Percentiles rank a stretch among this genome's conserved stretches.
Evolutionary conservation across 2,329 filamentous ascomycete genomes (phyloP).

Genomic region (Bimuria novae-zelandiae): DNA sequence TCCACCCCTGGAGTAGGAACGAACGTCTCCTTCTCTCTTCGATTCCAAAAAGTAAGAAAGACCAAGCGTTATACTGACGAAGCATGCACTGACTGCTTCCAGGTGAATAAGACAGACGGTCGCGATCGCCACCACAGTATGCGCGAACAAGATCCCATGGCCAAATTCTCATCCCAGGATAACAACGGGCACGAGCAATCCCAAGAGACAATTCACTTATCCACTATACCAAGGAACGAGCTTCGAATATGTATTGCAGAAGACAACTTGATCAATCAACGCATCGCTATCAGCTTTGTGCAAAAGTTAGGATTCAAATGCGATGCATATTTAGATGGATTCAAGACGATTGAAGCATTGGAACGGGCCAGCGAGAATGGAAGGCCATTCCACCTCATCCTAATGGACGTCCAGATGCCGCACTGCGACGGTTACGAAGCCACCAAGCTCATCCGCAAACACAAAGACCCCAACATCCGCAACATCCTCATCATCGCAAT

Average conservation of each 20-base stretch:
- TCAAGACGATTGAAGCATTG: slow-evolving; percentile 86
- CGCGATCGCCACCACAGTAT: slow-evolving; percentile 40
- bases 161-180: slow-evolving; percentile 58
- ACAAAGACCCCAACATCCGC: slow-evolving; percentile 74
- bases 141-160: slow-evolving; percentile 58
- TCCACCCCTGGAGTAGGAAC: slow-evolving; percentile 74
- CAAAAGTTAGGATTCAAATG: slow-evolving; percentile 83
- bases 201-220: slow-evolving; percentile 55
- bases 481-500: slow-evolving; percentile 94
- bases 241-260: slow-evolving; percentile 91
- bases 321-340: slow-evolving; percentile 87
- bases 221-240: slow-evolving; percentile 73
- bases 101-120: slow-evolving; percentile 60
- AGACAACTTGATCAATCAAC: slow-evolving; percentile 93
- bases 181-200: slow-evolving; percentile 51
- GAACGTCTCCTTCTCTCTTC: slow-evolving; percentile 77
- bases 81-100: not conserved
- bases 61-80: no score
- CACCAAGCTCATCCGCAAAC: slow-evolving; percentile 78
- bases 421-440: slow-evolving; percentile 91
- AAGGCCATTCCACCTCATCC: slow-evolving; percentile 81
- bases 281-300: slow-evolving; percentile 90
- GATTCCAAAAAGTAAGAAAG: slow-evolving; percentile 74
- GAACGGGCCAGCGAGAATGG: slow-evolving; percentile 71
- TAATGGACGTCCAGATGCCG: slow-evolving; percentile 98